Base-by-base conservation (phyloP, 352 stramenopile species). In the Phytophthora megakarya region DNA sequence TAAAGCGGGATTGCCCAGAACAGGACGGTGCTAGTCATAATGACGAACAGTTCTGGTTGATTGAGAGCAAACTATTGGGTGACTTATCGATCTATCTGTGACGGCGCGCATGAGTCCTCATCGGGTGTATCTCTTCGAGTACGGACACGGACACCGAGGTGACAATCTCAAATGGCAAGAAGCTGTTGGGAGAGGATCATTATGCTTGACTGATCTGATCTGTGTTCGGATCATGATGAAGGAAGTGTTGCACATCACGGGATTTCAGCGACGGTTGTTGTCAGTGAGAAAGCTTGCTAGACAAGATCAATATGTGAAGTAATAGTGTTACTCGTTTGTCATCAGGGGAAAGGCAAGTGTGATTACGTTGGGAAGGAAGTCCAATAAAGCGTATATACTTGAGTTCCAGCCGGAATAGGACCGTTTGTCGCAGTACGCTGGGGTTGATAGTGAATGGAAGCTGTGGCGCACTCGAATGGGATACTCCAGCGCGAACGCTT, bases 401-500 rank as follows among this genome's bases (percentile, higher is more conserved):
- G 56, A 68, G 19, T 63, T 22, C 3, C 23, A 72, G 25, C 5
- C 53, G n/a, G n/a, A n/a, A n/a, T n/a, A 9, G 61, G 35, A 19
- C 35, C 49, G 26, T 5, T 9, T 32, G 5, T 10, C 26, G 9
- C 0, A 35, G 71, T 59, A 71, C 54, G 1, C 32, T 0, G 42
- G 21, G 4, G 9, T 32, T 9, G 26, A 9, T 32, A 32, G 26
- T 32, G 9, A 32, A 9, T 32, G 26, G 26, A 9, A 32, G 51
- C 10, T 73, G 2, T 72, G 48, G 35, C 62, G 70, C 12, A 57
- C 63, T 10, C 50, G 57, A 1, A 50, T 70, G n/a, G 48, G 40
- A 1, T 49, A 61, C 19, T 45, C 28, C 6, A 64, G 26, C 18
- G 0, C 42, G 22, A 25, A 50, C 18, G 35, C 23, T 11, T 33